Base-by-base conservation (phyloP, 371 early-diverging fungal genomes). In the Apophysomyces variabilis region DNA sequence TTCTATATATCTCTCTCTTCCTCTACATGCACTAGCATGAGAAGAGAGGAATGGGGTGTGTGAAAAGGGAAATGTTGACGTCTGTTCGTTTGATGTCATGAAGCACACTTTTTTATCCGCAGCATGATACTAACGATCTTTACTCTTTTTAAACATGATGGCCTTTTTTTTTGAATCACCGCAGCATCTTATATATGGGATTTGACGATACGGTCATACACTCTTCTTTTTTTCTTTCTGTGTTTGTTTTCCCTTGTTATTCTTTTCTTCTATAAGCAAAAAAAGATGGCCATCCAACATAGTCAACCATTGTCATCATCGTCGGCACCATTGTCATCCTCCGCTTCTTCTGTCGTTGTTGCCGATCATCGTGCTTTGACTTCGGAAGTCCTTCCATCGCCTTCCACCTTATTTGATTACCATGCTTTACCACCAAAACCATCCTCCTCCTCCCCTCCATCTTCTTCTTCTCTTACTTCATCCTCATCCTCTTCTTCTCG, bases 351-450 rank as follows among this genome's bases (percentile, higher is more conserved):
- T 26, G 32, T 26, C 32, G 32, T 26, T 26, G 32, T 26, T 26
- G 32, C 32, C 3, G 32, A 26, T 26, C 32, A 26, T 26, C 32
- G 32, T 26, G 32, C 32, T 26, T 26, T 26, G 32, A 26, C 41
- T 50, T 50, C 54, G 9, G 54, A 50, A 21, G 54, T 50, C 21
- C 54, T 50, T 21, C 54, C 54, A 21, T 50, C 54, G 21, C 54
- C 54, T 18, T 50, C 54, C 35, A 68, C 66, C 32, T 38, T 74
- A 38, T 74, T 70, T 64, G 65, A 61, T 38, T 59, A 64, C 14
- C 47, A 58, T 13, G 66, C 66, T 46, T 21, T 44, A 41, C 41
- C 41, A 41, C 41, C 41, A 41, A 41, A 13, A 41, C 41, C 41
- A 13, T 41, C 41, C 13, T 41, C 41, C 41, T 41, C 32, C 41